Base-by-base conservation (phyloP, 805 yeast genomes). In the Candida wancherniae region DNA sequence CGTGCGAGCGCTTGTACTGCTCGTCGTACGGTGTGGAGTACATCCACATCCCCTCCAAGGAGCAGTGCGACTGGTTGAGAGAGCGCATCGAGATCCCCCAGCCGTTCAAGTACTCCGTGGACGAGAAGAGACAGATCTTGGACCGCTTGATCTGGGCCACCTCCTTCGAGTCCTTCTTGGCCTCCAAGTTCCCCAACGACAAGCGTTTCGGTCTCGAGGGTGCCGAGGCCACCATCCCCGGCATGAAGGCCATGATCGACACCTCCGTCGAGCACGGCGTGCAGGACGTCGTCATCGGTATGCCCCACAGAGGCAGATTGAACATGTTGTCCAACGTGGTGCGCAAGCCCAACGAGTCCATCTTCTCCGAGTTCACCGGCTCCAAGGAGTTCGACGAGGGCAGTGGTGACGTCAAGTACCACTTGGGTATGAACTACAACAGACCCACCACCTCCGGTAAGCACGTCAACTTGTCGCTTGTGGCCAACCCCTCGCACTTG, bases 281-380 rank as follows among this genome's bases (percentile, higher is more conserved):
- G 31, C 96, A 88, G 65, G 97, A 90, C 59, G 80, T 92, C 40
- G 94, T 90, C 52, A 82, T 92, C 51, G 99, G 99, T 70, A 92
- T 92, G 97, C 97, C 99, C 32, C 99, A 92, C 67, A 84, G 99
- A 75, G 99, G 99, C 67, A 81, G 99, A 71, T 73, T 92, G 53
- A 92, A 92, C 64, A 88, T 92, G 81, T 76, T 92, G 64, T 86
- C 97, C 39, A 92, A 92, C 69, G 97, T 92, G 51, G 97, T 92
- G 29, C 84, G 98, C 69, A 92, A 92, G 63, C 97, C 98, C 52
- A 88, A 92, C 60, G 97, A 90, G 70, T 87, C 96, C 29, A 92
- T 92, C 57, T 90, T 92, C 64, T 80, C 94, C 31, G 98, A 92
- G 71, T 92, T 92, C 61, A 74, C 87, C 33, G 98, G 98, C 42